Conservation (phyloP, 2,329 filamentous ascomycete species). For the Periglandula ipomoeae region DNA sequence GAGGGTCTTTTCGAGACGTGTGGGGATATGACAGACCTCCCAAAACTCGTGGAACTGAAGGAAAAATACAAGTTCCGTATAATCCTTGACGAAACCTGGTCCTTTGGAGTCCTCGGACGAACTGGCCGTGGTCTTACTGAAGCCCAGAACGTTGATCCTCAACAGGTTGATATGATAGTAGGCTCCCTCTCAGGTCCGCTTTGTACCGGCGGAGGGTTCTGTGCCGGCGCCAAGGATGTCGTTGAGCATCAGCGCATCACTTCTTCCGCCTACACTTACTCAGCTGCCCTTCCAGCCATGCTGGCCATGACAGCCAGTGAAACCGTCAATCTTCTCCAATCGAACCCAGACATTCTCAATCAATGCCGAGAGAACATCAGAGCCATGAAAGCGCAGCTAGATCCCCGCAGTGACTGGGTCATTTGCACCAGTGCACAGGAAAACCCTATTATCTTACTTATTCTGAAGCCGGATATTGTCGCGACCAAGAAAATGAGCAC, state of each 20-base stretch:
- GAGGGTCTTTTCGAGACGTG: conserved; percentile 89
- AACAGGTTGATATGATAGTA: conserved; percentile 93
- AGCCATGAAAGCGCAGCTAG: conserved; percentile 75
- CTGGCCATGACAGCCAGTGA: conserved; percentile 93
- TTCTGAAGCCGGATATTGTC: conserved; percentile 76
- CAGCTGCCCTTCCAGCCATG: conserved; percentile 86
- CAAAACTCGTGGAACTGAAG: conserved; percentile 86
- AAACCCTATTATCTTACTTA: conserved; percentile 79
- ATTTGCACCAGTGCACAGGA: conserved; percentile 69
- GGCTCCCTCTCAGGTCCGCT: conserved; percentile 85
- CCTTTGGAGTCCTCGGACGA: conserved; percentile 86
- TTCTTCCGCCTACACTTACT: conserved; percentile 88
- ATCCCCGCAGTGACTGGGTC: conserved; percentile 91
- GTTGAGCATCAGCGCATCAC: conserved; percentile 95
- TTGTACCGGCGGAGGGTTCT: conserved; percentile 91
- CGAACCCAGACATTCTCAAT: conserved; percentile 70
- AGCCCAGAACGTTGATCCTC: conserved; percentile 89
- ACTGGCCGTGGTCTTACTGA: conserved; percentile 91
- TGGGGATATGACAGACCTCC: conserved; percentile 77
- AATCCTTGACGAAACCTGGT: conserved; percentile 95
- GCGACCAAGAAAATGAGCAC: conserved; percentile 56
- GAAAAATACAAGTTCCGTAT: conserved; percentile 96
- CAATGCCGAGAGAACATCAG: conserved; percentile 80
- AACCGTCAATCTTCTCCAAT: conserved; percentile 76
- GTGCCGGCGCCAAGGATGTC: conserved; percentile 81